Evolutionary conservation across 148 eudicot genomes (phyloP).

Genomic region (Salicornia ramosissima): DNA sequence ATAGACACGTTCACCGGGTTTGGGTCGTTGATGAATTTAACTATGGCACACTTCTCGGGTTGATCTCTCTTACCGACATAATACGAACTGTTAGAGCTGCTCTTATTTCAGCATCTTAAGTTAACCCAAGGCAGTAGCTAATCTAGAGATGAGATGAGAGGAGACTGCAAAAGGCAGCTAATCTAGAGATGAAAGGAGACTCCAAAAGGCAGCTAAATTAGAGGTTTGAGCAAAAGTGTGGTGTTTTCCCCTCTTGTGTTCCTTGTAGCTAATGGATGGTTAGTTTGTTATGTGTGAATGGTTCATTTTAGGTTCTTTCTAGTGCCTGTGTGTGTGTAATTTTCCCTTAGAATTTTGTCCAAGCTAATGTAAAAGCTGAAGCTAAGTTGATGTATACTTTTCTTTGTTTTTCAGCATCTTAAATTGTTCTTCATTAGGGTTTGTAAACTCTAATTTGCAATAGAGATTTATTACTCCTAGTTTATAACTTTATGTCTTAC

Average conservation of each 20-base stretch:
- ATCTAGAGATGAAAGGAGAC: too few relatives aligned
- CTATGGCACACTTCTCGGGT: slow-evolving; percentile 47
- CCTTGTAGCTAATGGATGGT: not conserved
- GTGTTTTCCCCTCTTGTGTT: too few relatives aligned
- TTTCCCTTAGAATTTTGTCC: not conserved
- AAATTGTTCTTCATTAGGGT: too few relatives aligned
- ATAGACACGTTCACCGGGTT: slow-evolving; percentile 68
- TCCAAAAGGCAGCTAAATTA: too few relatives aligned
- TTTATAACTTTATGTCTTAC: too few relatives aligned
- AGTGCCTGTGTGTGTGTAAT: not conserved
- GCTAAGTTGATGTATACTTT: too few relatives aligned
- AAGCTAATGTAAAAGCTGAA: not conserved
- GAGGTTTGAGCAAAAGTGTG: not conserved
- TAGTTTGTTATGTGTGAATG: not conserved
- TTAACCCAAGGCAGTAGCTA: too few relatives aligned
- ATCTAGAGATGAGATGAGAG: too few relatives aligned
- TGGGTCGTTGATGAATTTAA: slow-evolving; percentile 56
- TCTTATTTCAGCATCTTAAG: slow-evolving; percentile 33
- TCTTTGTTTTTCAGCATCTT: too few relatives aligned
- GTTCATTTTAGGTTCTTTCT: not conserved
- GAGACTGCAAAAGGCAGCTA: too few relatives aligned
- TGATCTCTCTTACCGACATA: slow-evolving; percentile 77
- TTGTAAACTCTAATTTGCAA: too few relatives aligned
- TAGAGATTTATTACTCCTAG: too few relatives aligned
- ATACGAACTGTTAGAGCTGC: slow-evolving; percentile 52